Percentiles rank a stretch among this genome's conserved stretches.
These are phyloP conservation scores for Tylopilus subfusipes DNA, from an alignment of 768 basidiomycete species.

Conservation along the genomic window DNA sequence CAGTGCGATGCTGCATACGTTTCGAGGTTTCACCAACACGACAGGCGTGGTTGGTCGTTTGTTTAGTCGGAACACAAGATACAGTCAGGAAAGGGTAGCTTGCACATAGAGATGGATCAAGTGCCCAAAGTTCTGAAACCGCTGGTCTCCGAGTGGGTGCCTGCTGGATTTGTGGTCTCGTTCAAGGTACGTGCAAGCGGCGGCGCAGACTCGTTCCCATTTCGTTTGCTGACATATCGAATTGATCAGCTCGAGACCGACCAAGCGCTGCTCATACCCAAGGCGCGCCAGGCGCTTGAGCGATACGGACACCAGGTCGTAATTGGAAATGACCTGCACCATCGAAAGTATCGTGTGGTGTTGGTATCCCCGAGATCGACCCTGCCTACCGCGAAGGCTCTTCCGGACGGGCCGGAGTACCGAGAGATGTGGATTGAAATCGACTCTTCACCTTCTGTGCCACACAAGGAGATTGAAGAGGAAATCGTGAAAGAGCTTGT, in stretches of 20 bases:
- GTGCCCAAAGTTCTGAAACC: conserved; percentile 95
- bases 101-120: conserved; percentile 97
- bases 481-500: conserved; percentile 80
- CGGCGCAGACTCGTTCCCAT: too few relatives aligned
- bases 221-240: conserved; percentile 8
- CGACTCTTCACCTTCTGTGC: conserved; percentile 36
- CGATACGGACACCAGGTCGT: conserved; percentile 97
- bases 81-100: conserved; percentile 91
- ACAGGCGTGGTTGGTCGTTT: neutral
- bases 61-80: conserved; percentile 95
- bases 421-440: conserved; percentile 65
- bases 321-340: conserved; percentile 92
- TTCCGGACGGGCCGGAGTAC: conserved; percentile 35
- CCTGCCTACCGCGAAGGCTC: conserved; percentile 7
- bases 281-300: conserved; percentile 81
- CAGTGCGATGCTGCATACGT: conserved; percentile 25
- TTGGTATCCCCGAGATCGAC: conserved; percentile 62
- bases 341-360: conserved; percentile 88
- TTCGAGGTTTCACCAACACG: neutral
- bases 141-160: conserved; percentile 91
- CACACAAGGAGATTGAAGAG: conserved; percentile 84
- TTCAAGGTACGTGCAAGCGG: conserved; percentile 81
- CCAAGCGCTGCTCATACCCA: conserved; percentile 75
- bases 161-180: conserved; percentile 87
- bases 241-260: conserved; percentile 86